Evolutionary conservation across 345 rosid species (phyloP), one percentile per base, ranked within the genome.

Genomic region (Arabis alpina): DNA sequence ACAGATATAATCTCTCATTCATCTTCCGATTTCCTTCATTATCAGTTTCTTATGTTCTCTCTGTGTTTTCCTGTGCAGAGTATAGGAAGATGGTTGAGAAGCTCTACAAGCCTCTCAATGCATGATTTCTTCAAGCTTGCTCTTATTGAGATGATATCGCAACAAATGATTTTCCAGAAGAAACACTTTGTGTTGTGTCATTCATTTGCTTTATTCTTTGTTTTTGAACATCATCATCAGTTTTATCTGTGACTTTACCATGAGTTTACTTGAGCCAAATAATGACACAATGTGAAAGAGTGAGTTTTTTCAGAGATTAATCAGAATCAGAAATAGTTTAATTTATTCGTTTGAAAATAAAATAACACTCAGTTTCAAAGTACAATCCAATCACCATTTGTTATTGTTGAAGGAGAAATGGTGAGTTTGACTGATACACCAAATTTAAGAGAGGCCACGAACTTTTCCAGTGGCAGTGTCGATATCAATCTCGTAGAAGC

Each of bases 401-500:
- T 68, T 75, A 75, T 75, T 68, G 68, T 24, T 50, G 13, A 39
- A 67, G 34, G 43, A 44, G 44, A 47, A 32, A 53, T n/a, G 77
- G 50, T 16, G 51, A 52, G 9, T 64, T 52, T 6, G 52, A 63
- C 30, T 49, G 37, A 24, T 23, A 45, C 40, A 66, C 30, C 61
- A 23, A 11, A 54, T 3, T 82, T 70, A 91, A 10, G 99, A 91
- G 47, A 94, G 97, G 41, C 99, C 99, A 24, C 85, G 75, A 54
- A 94, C 95, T 76, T 85, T 91, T 44, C 98, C 97, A 1, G 97
- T 89, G 59, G 70, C 82, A 4, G 93, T 85, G 78, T 91, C 86
- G 1, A 91, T 75, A 72, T 94, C 98, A 28, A 94, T 94, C 63
- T 91, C 99, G 6, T 89, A 94, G 72, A 94, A 94, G 80, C 96